Conservation (phyloP, 345 rosid species). For the Adansonia digitata region DNA sequence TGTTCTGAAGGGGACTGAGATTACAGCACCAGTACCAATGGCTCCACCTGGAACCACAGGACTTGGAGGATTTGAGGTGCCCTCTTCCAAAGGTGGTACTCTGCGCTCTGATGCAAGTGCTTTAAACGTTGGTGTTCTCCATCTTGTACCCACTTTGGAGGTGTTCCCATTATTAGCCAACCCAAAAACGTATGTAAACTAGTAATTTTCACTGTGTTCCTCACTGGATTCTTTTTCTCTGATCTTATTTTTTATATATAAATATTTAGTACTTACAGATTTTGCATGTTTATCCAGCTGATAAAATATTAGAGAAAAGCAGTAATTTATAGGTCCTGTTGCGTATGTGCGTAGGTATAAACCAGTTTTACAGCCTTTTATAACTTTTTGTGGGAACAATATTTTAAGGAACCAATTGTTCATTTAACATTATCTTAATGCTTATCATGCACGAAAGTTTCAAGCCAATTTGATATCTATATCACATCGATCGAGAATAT, state of each 20-base stretch:
- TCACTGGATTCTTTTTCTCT: not conserved
- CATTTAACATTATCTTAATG: not conserved
- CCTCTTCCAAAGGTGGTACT: conserved; percentile 84
- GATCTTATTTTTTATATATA: too few species aligned
- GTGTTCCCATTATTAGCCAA: conserved; percentile 85
- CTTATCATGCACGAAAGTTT: not conserved
- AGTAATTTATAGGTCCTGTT: not conserved
- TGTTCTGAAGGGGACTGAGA: conserved; percentile 88
- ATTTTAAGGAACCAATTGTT: not conserved
- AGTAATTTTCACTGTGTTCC: conserved; percentile 4
- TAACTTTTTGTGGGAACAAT: too few species aligned
- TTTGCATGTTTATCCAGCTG: not conserved
- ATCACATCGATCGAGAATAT: not conserved
- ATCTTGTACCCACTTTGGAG: conserved; percentile 91
- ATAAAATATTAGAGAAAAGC: not conserved
- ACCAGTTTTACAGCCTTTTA: too few species aligned
- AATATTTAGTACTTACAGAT: not conserved
- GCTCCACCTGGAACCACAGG: conserved; percentile 93
- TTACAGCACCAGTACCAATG: conserved; percentile 98
- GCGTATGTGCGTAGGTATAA: not conserved
- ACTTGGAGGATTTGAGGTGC: conserved; percentile 99
- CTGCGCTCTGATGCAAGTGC: conserved; percentile 97
- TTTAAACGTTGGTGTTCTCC: conserved; percentile 91
- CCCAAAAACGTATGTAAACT: conserved; percentile 62
- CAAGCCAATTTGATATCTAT: not conserved